Conservation (phyloP, 1,284 basidiomycete genomes). For the Cryptococcus sp. region DNA sequence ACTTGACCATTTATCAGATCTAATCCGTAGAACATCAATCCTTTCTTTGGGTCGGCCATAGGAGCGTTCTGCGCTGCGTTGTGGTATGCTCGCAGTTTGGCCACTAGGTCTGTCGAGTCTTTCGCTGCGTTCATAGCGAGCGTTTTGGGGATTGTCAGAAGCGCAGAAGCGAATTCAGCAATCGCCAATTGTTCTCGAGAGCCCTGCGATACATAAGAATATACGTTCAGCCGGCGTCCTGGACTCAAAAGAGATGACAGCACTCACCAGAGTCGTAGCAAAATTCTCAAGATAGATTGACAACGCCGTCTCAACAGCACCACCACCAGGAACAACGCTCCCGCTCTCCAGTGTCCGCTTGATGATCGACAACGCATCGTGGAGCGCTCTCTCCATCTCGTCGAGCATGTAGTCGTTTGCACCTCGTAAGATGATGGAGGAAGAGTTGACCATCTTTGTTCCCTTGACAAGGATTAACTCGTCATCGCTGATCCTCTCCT, state of each 20-base stretch:
- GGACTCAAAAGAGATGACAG: not conserved
- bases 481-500: constrained; percentile 98
- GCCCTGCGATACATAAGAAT: constrained; percentile 62
- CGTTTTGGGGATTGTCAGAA: constrained; percentile 94
- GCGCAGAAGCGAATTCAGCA: constrained; percentile 92
- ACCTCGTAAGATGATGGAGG: constrained; percentile 90
- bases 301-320: constrained; percentile 94
- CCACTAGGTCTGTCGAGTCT: constrained; percentile 96
- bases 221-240: constrained; percentile 3
- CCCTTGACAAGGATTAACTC: constrained; percentile 97
- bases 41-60: constrained; percentile 89
- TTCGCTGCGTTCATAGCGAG: constrained; percentile 98
- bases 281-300: constrained; percentile 99
- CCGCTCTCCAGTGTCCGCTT: constrained; percentile 98
- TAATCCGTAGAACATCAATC: constrained; percentile 89
- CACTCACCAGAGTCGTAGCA: constrained; percentile 86
- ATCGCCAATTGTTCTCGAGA: constrained; percentile 98
- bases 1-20: constrained; percentile 94
- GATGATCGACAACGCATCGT: constrained; percentile 92
- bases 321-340: constrained; percentile 93
- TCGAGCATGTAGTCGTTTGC: constrained; percentile 99
- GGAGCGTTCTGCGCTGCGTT: constrained; percentile 93
- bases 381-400: constrained; percentile 97
- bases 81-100: constrained; percentile 95
- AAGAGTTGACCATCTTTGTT: constrained; percentile 91